These are phyloP conservation scores for Fusarium incarnatum DNA, from an alignment of 2,329 filamentous ascomycete species.

Conservation along the genomic window DNA sequence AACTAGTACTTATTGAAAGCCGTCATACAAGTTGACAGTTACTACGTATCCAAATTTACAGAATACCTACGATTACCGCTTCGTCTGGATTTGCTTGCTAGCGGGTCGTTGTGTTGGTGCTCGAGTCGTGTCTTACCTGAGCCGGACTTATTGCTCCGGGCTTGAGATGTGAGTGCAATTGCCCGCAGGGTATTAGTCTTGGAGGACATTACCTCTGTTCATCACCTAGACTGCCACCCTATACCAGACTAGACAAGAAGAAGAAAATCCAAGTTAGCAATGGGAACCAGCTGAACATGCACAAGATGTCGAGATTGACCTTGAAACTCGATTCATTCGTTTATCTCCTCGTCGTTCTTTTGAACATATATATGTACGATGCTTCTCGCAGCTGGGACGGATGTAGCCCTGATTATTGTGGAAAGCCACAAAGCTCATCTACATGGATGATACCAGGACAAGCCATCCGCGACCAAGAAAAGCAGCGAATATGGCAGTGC, in stretches of 20 bases:
- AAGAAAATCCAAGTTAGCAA: neutral
- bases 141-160: neutral
- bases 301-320: neutral
- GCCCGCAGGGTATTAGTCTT: too few relatives aligned
- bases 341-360: neutral
- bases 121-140: neutral
- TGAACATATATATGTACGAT: neutral
- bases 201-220: too few relatives aligned
- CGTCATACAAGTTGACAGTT: constrained; percentile 2
- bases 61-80: neutral
- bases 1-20: neutral
- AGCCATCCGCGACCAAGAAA: neutral
- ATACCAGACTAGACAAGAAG: neutral
- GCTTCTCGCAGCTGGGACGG: neutral
- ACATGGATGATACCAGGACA: neutral
- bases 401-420: neutral
- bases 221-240: neutral
- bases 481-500: neutral
- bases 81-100: neutral
- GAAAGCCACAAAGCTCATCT: neutral
- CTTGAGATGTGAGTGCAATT: neutral
- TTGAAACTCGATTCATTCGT: neutral
- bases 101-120: neutral
- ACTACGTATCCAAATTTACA: neutral
- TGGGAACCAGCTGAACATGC: neutral